Percentiles rank a stretch among this genome's conserved stretches.
These are phyloP conservation scores for Rhynchospora pubera DNA, from an alignment of 176 grass and related monocot genomes.

Conservation along the genomic window DNA sequence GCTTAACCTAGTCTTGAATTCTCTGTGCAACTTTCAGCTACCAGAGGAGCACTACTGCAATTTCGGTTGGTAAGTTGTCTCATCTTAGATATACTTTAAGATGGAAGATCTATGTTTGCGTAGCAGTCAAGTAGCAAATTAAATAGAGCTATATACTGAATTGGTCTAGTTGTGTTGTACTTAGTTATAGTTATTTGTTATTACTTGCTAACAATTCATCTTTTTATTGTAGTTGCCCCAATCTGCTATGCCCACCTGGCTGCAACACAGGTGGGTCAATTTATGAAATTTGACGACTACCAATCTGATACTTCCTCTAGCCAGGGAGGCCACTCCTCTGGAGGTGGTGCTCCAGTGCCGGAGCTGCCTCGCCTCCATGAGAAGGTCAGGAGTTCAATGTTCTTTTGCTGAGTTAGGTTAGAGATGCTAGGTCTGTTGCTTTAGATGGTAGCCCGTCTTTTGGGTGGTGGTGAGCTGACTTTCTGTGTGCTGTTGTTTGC, in stretches of 20 bases:
- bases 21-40: too few relatives aligned
- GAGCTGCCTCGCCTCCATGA: slow-evolving; percentile 76
- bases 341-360: slow-evolving; percentile 30
- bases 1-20: too few relatives aligned
- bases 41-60: slow-evolving; percentile 95
- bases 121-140: background rate
- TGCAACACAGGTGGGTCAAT: slow-evolving; percentile 62
- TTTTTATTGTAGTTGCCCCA: slow-evolving; percentile 60
- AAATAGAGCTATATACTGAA: background rate
- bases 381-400: slow-evolving; percentile 10
- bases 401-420: too few relatives aligned
- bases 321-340: slow-evolving; percentile 39
- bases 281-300: slow-evolving; percentile 75
- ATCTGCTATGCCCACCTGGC: slow-evolving; percentile 79
- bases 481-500: too few relatives aligned
- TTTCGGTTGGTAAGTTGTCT: slow-evolving; percentile 56
- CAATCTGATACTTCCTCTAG: slow-evolving; percentile 58
- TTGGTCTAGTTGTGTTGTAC: background rate
- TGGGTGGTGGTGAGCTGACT: too few relatives aligned
- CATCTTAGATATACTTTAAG: background rate
- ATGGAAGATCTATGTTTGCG: background rate
- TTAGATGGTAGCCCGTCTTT: too few relatives aligned
- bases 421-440: too few relatives aligned
- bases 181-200: background rate
- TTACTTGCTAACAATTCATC: background rate